Evolutionary conservation across 2,329 filamentous ascomycete genomes (phyloP), one percentile per base, ranked within the genome.

Genomic region (Sclerotinia nivalis): DNA sequence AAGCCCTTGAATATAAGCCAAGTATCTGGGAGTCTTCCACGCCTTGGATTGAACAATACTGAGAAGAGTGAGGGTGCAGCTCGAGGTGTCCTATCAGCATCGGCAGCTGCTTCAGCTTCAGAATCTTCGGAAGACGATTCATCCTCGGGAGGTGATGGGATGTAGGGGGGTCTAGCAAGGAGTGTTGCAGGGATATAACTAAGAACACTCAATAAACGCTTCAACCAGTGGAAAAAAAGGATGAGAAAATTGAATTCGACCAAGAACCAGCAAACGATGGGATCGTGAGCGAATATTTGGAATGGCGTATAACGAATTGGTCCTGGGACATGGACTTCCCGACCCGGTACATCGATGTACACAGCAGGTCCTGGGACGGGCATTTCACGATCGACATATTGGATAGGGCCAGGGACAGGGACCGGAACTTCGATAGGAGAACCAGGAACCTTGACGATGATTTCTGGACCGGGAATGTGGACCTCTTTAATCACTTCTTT

Each of bases 241-340:
- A 65, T 2, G 47, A 69, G 49, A 28, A 65, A 65, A 49, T 69
- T 69, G 37, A 52, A 65, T 64, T 69, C 65, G 62, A 74, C 60
- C 45, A 74, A 37, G 34, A 69, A 67, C 59, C 61, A 60, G 37
- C 69, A 62, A 15, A 56, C 15, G 15, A 69, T 13, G 12, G 67
- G 67, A 66, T 69, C 43, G 40, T 69, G 67, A 55, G 67, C 67
- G 59, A 40, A 65, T 12, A 65, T 43, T 25, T 40, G 67, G 49
- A 65, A 69, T 54, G 67, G 67, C 6, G 50, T 55, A 37, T 66
- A 69, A 20, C 50, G 67, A 47, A 55, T 45, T 25, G 59, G 59
- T 10, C 59, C 59, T 13, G 58, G 34, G 25, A 65, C 22, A 2
- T 18, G 34, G 25, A 65, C 10, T 1, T n/a, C 15, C 7, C 12